These are phyloP conservation scores for Pilasporangium apinafurcum DNA, from an alignment of 352 stramenopile species.

Conservation along the genomic window DNA sequence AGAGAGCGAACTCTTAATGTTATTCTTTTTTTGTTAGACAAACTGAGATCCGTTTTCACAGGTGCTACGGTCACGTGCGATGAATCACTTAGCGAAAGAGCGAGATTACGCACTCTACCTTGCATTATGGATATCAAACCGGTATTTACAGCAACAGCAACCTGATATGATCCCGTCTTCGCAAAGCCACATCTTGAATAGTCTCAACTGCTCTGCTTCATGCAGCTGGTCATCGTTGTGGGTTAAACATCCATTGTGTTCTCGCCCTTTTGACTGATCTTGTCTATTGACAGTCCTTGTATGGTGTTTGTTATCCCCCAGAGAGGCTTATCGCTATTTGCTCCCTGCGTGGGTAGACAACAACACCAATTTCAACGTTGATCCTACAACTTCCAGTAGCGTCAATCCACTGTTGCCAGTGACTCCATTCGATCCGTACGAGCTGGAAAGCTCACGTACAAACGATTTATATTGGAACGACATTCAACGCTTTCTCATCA, in stretches of 20 bases:
- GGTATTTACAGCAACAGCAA: constrained; percentile 3
- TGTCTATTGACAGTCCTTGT: no score
- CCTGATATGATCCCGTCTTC: no score
- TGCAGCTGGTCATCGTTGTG: no score
- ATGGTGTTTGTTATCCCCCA: no score
- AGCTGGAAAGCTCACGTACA: constrained; percentile 61
- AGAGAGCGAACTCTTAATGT: background rate
- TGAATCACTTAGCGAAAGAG: constrained; percentile 52
- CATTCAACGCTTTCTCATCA: constrained; percentile 56
- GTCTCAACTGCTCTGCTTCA: no score
- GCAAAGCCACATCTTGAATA: no score
- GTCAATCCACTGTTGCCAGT: background rate
- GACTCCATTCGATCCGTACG: constrained; percentile 43
- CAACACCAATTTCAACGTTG: constrained; percentile 18
- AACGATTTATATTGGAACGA: constrained; percentile 78
- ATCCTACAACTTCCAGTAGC: background rate
- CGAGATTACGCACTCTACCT: constrained; percentile 65
- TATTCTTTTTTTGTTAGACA: background rate
- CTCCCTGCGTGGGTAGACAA: constrained; percentile 36
- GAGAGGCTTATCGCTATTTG: constrained; percentile 23
- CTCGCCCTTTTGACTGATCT: no score
- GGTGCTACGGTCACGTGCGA: constrained; percentile 61
- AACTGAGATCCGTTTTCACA: constrained; percentile 3
- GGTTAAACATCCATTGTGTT: no score
- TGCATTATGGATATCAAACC: constrained; percentile 25